These are phyloP conservation scores for Eustoma russellianum DNA, from an alignment of 257 asterid species.

Conservation along the genomic window DNA sequence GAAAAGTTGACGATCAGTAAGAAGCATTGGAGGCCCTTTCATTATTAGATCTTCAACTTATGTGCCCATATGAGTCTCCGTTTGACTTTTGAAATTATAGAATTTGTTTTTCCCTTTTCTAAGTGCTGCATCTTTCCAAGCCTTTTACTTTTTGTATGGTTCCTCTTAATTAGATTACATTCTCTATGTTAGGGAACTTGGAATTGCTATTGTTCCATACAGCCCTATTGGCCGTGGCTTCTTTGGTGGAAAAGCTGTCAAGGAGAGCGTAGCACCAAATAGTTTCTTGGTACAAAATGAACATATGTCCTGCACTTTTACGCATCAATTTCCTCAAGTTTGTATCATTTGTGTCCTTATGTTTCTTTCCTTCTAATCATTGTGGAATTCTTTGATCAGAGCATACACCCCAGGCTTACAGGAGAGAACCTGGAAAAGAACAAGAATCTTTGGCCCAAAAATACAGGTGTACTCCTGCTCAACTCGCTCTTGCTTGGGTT, in stretches of 20 bases:
- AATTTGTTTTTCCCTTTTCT: neutral
- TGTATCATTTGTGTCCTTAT: neutral
- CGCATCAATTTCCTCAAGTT: neutral
- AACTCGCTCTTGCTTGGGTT: conserved; percentile 61
- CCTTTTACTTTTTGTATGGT: neutral
- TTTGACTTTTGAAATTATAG: too few relatives aligned
- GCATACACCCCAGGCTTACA: conserved; percentile 39
- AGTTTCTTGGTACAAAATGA: conserved; percentile 30
- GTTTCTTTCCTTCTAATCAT: too few relatives aligned
- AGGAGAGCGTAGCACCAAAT: conserved; percentile 28
- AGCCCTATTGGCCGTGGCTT: conserved; percentile 49
- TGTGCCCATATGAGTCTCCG: too few relatives aligned
- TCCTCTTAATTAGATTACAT: neutral
- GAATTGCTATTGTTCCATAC: conserved; percentile 56
- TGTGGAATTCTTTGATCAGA: conserved; percentile 12
- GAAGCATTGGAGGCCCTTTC: too few relatives aligned
- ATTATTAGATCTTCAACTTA: too few relatives aligned
- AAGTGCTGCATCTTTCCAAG: too few relatives aligned
- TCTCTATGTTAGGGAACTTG: conserved; percentile 38
- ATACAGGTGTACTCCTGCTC: conserved; percentile 45
- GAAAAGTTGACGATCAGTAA: too few relatives aligned
- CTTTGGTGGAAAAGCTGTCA: conserved; percentile 39
- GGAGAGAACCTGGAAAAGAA: conserved; percentile 60
- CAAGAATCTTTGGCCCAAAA: conserved; percentile 40
- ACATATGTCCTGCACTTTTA: neutral